Percentiles rank a stretch among this genome's conserved stretches.
phyloP scores from a whole-genome alignment of 495 filamentous ascomycete species.

The Aspergillus sparsus region DNA sequence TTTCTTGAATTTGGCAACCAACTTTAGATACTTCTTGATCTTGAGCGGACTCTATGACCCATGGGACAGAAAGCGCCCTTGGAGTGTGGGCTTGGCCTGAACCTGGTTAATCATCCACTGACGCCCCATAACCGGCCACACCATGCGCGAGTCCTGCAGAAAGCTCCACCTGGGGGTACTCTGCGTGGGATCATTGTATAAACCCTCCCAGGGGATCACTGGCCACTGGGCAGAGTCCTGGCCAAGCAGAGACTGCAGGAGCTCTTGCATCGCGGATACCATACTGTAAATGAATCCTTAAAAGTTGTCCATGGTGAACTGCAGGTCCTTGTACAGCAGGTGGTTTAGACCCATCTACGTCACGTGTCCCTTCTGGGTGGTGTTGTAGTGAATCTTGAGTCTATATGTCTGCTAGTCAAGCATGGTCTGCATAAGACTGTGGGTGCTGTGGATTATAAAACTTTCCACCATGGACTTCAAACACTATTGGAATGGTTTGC shows the following conservation, averaged over 20 bases:
- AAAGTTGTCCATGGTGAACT: conserved; percentile 21
- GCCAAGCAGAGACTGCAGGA: neutral
- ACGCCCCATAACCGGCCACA: conserved; percentile 9
- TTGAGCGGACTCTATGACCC: neutral
- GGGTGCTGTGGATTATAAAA: conserved; percentile 19
- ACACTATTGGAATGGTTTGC: neutral
- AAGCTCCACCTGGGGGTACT: conserved; percentile 19
- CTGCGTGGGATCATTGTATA: neutral
- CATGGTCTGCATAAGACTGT: conserved; percentile 18
- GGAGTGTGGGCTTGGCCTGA: neutral
- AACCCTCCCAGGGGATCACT: neutral
- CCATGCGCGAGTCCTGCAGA: conserved; percentile 13
- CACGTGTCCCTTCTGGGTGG: conserved; percentile 8
- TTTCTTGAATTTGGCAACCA: neutral
- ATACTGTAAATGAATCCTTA: conserved; percentile 13
- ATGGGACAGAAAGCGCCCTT: neutral
- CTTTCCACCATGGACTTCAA: conserved; percentile 2
- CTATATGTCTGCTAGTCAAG: conserved; percentile 33
- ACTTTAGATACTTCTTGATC: conserved; percentile 1
- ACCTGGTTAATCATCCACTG: neutral
- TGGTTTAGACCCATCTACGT: conserved; percentile 13
- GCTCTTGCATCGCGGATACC: neutral
- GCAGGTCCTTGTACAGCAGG: conserved; percentile 14
- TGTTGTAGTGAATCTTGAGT: conserved; percentile 37
- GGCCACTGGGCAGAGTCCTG: neutral